These are phyloP conservation scores for Pseudonitzschia delicatissima DNA, from an alignment of 108 stramenopile genomes.

Conservation along the genomic window DNA sequence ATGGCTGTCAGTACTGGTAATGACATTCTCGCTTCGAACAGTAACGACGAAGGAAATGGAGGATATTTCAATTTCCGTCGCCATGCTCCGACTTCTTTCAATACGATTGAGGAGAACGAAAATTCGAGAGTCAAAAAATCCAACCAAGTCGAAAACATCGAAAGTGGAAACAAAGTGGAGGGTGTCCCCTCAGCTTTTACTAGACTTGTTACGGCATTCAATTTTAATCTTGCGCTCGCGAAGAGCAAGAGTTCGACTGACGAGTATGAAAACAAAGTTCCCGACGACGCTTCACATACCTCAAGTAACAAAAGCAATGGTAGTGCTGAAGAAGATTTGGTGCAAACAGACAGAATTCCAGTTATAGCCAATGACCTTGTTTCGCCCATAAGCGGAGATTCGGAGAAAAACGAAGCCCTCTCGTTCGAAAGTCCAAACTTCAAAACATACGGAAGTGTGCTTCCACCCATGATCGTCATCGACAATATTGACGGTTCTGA, in stretches of 20 bases:
- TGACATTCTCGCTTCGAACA: background rate
- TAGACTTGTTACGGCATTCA: background rate
- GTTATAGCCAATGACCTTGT: background rate
- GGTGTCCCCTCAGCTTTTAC: background rate
- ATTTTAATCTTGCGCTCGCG: background rate
- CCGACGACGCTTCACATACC: background rate
- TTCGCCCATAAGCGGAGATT: slow-evolving; percentile 14
- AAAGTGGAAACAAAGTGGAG: background rate
- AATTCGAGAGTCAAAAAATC: no score
- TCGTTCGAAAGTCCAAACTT: background rate
- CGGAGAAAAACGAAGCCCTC: background rate
- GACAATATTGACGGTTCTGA: slow-evolving; percentile 37
- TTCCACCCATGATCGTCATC: slow-evolving; percentile 57
- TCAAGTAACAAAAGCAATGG: background rate
- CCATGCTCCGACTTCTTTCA: no score
- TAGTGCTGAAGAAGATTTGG: background rate
- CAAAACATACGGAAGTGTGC: slow-evolving; percentile 9
- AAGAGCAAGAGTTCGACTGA: background rate
- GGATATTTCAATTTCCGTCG: background rate
- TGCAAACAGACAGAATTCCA: background rate
- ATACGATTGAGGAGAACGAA: no score
- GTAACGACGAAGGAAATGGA: background rate
- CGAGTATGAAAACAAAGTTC: background rate
- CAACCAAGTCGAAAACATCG: background rate
- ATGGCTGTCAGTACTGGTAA: background rate